These are phyloP conservation scores for Trifolium dubium DNA, from an alignment of 306 rosid genomes.

Conservation along the genomic window DNA sequence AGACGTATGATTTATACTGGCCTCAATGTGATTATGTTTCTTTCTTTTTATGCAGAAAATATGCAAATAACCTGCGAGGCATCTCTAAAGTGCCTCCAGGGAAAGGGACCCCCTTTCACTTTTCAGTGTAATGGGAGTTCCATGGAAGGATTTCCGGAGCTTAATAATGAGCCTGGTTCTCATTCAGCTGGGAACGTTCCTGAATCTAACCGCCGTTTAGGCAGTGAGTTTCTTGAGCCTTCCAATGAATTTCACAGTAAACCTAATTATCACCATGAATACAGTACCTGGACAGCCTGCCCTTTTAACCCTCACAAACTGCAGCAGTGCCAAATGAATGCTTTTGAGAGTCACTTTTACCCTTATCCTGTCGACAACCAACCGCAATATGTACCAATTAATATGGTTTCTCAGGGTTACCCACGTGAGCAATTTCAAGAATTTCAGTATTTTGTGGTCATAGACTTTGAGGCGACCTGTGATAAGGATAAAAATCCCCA, in stretches of 20 bases:
- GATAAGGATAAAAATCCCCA: constrained; percentile 86
- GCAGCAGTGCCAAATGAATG: constrained; percentile 76
- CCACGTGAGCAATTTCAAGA: constrained; percentile 78
- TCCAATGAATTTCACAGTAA: constrained; percentile 64
- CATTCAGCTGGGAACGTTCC: constrained; percentile 62
- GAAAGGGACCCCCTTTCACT: constrained; percentile 68
- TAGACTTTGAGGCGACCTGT: constrained; percentile 97
- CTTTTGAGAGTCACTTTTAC: constrained; percentile 68
- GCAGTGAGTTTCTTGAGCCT: constrained; percentile 63
- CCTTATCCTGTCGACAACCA: constrained; percentile 67
- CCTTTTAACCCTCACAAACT: constrained; percentile 73
- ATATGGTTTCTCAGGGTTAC: constrained; percentile 68
- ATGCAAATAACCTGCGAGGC: constrained; percentile 84
- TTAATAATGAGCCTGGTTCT: constrained; percentile 52
- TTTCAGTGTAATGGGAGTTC: constrained; percentile 65
- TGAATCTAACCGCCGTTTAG: constrained; percentile 54
- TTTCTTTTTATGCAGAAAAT: constrained; percentile 62
- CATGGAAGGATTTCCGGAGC: constrained; percentile 54
- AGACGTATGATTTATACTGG: neutral
- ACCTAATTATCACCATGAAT: constrained; percentile 65
- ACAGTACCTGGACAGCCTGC: constrained; percentile 65
- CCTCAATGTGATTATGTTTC: constrained; percentile 34
- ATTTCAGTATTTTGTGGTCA: constrained; percentile 94
- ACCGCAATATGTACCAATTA: constrained; percentile 64
- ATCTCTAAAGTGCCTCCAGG: constrained; percentile 83